Conservation (phyloP, 2,329 filamentous ascomycete genomes). For the Phyllosticta citriasiana region DNA sequence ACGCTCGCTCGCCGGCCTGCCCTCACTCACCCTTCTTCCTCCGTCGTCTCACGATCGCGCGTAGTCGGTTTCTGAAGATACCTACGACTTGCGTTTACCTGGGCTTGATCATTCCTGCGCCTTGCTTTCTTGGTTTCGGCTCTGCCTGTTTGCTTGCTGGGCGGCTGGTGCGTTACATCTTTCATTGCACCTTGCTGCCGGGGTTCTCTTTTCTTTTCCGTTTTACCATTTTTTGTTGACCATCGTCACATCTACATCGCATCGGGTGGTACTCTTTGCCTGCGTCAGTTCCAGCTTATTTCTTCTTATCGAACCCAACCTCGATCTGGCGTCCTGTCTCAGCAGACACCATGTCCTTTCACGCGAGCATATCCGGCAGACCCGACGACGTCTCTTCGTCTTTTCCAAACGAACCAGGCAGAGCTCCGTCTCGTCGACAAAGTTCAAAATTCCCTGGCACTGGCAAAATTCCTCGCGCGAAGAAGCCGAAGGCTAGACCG, state of each 20-base stretch:
- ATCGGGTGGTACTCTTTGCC: too few species aligned
- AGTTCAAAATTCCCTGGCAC: background rate
- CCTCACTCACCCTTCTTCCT: background rate
- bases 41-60: background rate
- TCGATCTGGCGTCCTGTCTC: too few species aligned
- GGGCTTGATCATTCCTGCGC: background rate
- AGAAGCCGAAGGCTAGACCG: constrained; percentile 39
- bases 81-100: background rate
- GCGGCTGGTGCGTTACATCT: background rate
- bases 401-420: background rate
- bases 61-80: background rate
- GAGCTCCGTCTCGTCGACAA: background rate
- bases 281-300: too few species aligned
- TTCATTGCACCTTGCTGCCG: background rate
- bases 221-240: background rate
- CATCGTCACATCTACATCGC: too few species aligned
- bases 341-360: background rate
- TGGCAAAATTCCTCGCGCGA: constrained; percentile 20
- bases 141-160: background rate
- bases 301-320: too few species aligned
- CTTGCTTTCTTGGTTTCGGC: background rate
- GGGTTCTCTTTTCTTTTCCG: background rate
- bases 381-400: background rate
- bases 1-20: too few species aligned
- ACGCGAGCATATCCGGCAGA: background rate